Conservation (phyloP, 2,329 filamentous ascomycete genomes). For the Botryosphaeria dothidea region DNA sequence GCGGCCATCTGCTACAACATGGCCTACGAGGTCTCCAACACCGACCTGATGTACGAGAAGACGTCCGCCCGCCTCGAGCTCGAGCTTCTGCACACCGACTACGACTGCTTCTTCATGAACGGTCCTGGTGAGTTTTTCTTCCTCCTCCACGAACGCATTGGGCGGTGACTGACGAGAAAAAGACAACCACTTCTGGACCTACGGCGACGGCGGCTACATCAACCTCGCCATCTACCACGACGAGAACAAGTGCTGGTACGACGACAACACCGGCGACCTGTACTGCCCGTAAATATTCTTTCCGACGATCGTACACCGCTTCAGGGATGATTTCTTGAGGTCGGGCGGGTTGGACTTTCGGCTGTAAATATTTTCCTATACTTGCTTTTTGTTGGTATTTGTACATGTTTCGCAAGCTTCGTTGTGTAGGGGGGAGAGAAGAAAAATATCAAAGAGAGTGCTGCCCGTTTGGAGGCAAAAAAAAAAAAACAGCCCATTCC, state of each 20-base stretch:
- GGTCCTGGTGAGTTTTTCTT: conserved; percentile 5
- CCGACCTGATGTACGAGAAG: conserved; percentile 13
- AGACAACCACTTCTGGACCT: conserved; percentile 18
- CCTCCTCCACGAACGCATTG: no score
- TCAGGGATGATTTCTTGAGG: no score
- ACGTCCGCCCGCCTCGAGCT: conserved; percentile 1
- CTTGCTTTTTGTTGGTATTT: no score
- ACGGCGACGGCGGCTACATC: conserved; percentile 18
- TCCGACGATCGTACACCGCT: no score
- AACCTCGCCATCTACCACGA: conserved; percentile 18
- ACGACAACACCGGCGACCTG: conserved; percentile 5
- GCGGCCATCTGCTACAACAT: conserved; percentile 20
- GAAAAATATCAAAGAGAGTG: no score
- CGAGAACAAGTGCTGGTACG: conserved; percentile 14
- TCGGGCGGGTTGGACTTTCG: no score
- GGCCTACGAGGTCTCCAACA: conserved; percentile 18
- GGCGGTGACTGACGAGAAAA: no score
- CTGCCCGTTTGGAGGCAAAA: no score
- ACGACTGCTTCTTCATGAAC: conserved; percentile 19
- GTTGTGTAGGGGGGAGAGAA: no score
- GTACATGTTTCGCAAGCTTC: no score
- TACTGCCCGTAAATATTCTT: conserved; percentile 15
- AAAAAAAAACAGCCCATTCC: no score
- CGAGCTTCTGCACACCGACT: conserved; percentile 13
- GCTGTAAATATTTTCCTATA: no score